These are phyloP conservation scores for Quillaja saponaria DNA, from an alignment of 306 rosid genomes.

Conservation along the genomic window DNA sequence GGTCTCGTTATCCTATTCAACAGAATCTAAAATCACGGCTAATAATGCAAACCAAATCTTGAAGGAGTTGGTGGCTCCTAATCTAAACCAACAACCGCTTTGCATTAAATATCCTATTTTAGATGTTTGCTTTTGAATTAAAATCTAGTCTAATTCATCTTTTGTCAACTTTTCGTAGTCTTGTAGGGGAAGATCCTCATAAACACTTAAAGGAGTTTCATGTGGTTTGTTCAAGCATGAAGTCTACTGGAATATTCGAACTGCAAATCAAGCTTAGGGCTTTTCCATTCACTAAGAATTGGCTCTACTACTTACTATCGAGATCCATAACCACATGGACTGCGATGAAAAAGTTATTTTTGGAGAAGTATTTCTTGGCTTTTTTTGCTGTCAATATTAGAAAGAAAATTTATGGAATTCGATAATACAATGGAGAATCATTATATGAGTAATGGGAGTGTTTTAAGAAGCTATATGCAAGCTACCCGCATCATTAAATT, in stretches of 20 bases:
- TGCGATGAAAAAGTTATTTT: neutral
- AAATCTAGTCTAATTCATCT: no score
- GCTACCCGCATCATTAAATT: neutral
- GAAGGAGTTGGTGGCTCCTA: no score
- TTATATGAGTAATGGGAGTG: neutral
- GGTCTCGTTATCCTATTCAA: no score
- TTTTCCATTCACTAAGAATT: neutral
- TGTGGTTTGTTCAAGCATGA: neutral
- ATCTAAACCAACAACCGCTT: no score
- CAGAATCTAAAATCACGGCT: no score
- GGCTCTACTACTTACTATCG: neutral
- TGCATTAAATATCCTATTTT: no score
- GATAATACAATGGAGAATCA: neutral
- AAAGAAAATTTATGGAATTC: neutral
- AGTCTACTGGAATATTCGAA: neutral
- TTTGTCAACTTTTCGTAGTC: no score
- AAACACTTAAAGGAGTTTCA: slow-evolving; percentile 6
- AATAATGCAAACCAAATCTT: no score
- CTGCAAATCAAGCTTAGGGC: neutral
- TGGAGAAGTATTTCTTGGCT: neutral
- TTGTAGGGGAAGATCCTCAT: neutral
- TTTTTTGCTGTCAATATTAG: neutral
- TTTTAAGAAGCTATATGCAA: neutral
- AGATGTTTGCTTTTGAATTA: no score
- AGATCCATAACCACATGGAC: neutral